phyloP scores from a whole-genome alignment of 148 eudicot genomes.

The Pharnaceum exiguum region DNA sequence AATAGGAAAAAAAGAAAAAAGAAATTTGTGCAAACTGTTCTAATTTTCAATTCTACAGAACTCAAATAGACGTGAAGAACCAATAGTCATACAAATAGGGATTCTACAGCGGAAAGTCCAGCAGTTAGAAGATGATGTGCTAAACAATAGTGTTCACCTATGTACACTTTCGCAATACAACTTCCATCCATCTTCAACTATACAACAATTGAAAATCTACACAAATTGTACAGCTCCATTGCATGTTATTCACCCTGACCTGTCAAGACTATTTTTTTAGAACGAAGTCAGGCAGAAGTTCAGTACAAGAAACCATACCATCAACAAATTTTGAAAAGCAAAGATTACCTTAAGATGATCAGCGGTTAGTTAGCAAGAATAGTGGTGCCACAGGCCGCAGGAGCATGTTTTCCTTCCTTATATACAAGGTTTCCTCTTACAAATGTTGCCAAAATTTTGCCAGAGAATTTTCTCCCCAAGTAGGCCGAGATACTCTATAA shows the following conservation, averaged over 20 bases:
- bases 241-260: no score
- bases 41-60: no score
- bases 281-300: no score
- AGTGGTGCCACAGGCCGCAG: slow-evolving; percentile 67
- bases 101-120: no score
- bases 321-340: not conserved
- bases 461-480: slow-evolving; percentile 65
- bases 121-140: slow-evolving; percentile 11
- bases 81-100: no score
- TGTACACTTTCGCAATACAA: slow-evolving; percentile 9
- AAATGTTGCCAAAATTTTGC: slow-evolving; percentile 83
- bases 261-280: no score
- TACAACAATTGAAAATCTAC: slow-evolving; percentile 4
- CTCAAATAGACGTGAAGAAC: no score
- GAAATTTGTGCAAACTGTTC: no score
- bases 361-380: slow-evolving; percentile 49
- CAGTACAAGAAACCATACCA: no score
- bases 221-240: not conserved
- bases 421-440: slow-evolving; percentile 85
- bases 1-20: no score
- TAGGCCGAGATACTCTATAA: slow-evolving; percentile 81
- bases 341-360: slow-evolving; percentile 7
- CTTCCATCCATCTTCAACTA: slow-evolving; percentile 8
- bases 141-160: slow-evolving; percentile 15
- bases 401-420: slow-evolving; percentile 65